Base-by-base conservation (phyloP, 2,329 filamentous ascomycete species). In the Sclerotinia minor region DNA sequence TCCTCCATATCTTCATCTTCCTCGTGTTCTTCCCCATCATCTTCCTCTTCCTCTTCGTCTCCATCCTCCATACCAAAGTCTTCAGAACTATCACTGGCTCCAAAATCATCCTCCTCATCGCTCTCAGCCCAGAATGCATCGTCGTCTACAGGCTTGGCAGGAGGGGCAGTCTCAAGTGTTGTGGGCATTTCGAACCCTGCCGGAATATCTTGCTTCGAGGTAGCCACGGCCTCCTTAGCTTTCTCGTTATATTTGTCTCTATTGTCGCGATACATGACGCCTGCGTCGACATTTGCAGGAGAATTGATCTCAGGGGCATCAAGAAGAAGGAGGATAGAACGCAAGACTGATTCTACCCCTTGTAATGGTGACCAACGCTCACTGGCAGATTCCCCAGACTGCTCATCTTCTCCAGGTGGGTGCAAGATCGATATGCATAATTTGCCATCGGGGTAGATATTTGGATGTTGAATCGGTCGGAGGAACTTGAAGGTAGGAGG, bases 361-460 rank as follows among this genome's bases (percentile, higher is more conserved):
- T 98, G 94, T 5, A 95, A 88, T 1, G 95, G 94, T 7, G 92
- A 93, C 94, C 94, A 99, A 68, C 94, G 91, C 80, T 98, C 95
- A 68, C 89, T 90, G 8, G 95, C 94, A 50, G 86, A 81, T 80
- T 98, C 94, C 70, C 95, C 95, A 0, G 94, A 97, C 83, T 94
- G 94, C 73, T 91, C 87, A 77, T 98, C 94, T 70, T 97, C 92
- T 72, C 95, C 95, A 0, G 95, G 93, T 24, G 87, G 86, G 79
- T 99, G 94, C 15, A 99, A 87, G 75, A 99, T 99, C 57, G 94
- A 97, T 78, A 99, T 98, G 82, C 95, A 98, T 55, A 98, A 85
- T 73, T 89, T 89, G 74, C 94, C 94, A 78, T 97, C 92, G 7
- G 87, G 81, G 81, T 98, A 98, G 76, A 99, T 89, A 78, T 99